Base-by-base conservation (phyloP, 768 basidiomycete species). In the Hericium coralloides region DNA sequence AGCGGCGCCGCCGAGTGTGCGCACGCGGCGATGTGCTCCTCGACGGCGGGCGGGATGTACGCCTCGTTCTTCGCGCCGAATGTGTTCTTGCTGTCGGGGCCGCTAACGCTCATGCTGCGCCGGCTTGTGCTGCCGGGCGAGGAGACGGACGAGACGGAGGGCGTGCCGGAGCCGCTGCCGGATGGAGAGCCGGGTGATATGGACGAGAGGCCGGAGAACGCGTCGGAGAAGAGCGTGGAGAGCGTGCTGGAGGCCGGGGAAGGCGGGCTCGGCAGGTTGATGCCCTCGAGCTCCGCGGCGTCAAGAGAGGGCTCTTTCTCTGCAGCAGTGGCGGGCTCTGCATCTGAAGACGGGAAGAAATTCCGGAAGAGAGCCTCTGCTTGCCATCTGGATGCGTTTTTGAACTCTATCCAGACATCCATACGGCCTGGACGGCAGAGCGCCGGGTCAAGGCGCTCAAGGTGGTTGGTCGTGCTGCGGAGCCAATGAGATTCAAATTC, bases 351-450 rank as follows among this genome's bases (percentile, higher is more conserved):
- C 0, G 91, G 91, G 84, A 92, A 93, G 73, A 93, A 93, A 71
- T 92, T 92, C 59, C 86, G 81, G 82, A 92, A 93, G 43, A 93
- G 77, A 20, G 82, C 83, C 69, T 92, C 88, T 0, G 89, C 89
- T 67, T 94, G 91, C 81, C 84, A 85, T 62, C 84, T 85, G 59
- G 83, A 86, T 37, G 92, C 87, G 59, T 89, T 85, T 75, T 85
- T 88, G 76, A 95, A 95, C 69, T 92, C 89, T 49, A 95, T 79
- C 84, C 89, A 91, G 8, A 95, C 89, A 65, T 95, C 93, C 87
- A 91, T 89, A 26, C 89, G 86, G 17, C 93, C 93, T 5, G 93
- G 91, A 54, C 93, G 85, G n/a, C 85, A 89, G 12, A 95, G 81
- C 0, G 93, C 93, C 4, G 92, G 89, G 63, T 95, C 93, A 1